phyloP scores from a whole-genome alignment of 176 grass and related monocot species.

The Saccharum officinarum region DNA sequence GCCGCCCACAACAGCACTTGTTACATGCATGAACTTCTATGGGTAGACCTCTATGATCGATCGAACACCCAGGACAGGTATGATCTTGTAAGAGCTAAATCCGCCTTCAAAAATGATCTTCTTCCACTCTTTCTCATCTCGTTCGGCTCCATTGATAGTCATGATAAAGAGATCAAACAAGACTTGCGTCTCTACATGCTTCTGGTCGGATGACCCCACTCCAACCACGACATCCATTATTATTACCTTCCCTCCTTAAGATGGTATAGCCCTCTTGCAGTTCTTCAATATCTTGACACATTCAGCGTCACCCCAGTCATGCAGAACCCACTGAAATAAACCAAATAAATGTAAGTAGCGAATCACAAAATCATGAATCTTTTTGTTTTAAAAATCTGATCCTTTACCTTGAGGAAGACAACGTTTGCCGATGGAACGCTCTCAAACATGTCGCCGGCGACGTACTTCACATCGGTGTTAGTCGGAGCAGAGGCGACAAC shows the following conservation, averaged over 20 bases:
- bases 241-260: constrained; percentile 35
- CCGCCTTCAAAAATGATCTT: constrained; percentile 29
- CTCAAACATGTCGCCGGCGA: constrained; percentile 53
- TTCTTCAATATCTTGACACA: constrained; percentile 43
- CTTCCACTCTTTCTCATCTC: constrained; percentile 44
- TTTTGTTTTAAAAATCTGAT: not conserved
- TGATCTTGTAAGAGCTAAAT: constrained; percentile 44
- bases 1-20: not conserved
- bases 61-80: constrained; percentile 5
- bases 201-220: not conserved
- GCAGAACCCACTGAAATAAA: constrained; percentile 47
- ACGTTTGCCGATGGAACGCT: constrained; percentile 40
- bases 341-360: not conserved
- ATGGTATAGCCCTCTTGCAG: constrained; percentile 46
- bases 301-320: constrained; percentile 41
- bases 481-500: constrained; percentile 25
- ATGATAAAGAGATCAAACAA: constrained; percentile 44
- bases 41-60: not conserved
- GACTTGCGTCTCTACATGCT: constrained; percentile 10
- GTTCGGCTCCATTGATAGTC: not conserved
- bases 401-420: constrained; percentile 46
- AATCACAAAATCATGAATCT: not conserved
- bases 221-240: constrained; percentile 46
- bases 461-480: constrained; percentile 9
- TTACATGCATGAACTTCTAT: not conserved